A percentile compares a stretch with the other conserved stretches of the same genome.
These are phyloP conservation scores for Talaromyces rugulosus DNA, from an alignment of 2,329 filamentous ascomycete genomes.

Conservation along the genomic window DNA sequence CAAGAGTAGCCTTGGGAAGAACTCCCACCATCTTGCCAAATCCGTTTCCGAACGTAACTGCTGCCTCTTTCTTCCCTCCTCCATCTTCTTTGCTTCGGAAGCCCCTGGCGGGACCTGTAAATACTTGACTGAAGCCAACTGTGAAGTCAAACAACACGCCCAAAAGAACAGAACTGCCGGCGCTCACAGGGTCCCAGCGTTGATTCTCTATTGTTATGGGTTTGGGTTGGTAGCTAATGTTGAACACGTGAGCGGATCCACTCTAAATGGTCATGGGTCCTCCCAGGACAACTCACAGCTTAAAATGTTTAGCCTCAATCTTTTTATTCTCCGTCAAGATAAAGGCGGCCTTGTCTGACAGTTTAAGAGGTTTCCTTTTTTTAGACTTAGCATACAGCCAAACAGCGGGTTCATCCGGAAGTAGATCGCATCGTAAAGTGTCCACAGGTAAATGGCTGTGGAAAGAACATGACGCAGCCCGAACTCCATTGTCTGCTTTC, in stretches of 20 bases:
- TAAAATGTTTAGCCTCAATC: too few relatives aligned
- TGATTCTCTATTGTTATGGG: constrained; percentile 31
- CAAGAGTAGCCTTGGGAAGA: constrained; percentile 9
- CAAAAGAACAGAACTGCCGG: too few relatives aligned
- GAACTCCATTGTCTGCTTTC: constrained; percentile 46
- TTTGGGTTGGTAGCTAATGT: constrained; percentile 22
- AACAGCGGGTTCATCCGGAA: constrained; percentile 64
- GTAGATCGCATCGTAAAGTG: constrained; percentile 64
- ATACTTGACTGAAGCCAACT: constrained; percentile 2
- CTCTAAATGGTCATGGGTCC: too few relatives aligned
- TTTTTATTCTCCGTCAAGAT: too few relatives aligned
- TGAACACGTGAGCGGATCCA: not conserved
- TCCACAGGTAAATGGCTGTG: constrained; percentile 64
- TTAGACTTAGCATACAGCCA: constrained; percentile 34
- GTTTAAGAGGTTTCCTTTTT: too few relatives aligned
- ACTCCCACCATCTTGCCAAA: not conserved
- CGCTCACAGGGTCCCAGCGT: constrained; percentile 30
- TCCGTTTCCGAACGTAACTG: constrained; percentile 13
- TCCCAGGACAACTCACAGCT: too few relatives aligned
- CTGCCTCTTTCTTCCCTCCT: not conserved
- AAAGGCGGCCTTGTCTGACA: too few relatives aligned
- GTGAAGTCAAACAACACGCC: constrained; percentile 23
- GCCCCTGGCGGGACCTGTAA: not conserved
- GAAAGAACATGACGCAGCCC: constrained; percentile 63
- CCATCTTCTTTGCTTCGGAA: not conserved